phyloP scores from a whole-genome alignment of 2,329 filamentous ascomycete genomes.

The Apiospora saccharicola region DNA sequence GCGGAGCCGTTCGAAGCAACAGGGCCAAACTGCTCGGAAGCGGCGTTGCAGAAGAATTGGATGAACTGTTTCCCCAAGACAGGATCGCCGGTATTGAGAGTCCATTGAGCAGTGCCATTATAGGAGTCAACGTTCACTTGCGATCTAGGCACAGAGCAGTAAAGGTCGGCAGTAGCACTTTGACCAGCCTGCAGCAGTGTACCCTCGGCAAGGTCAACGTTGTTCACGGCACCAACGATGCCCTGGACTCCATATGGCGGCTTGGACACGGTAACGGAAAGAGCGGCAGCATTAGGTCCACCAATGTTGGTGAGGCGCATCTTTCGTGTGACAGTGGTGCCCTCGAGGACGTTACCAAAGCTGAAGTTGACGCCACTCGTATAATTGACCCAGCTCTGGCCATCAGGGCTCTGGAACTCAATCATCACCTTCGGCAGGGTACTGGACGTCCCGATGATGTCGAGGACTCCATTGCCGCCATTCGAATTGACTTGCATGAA shows the following conservation, averaged over 20 bases:
- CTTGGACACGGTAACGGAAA: constrained; percentile 67
- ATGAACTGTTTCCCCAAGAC: constrained; percentile 59
- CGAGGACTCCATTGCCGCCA: constrained; percentile 57
- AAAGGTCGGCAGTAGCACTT: constrained; percentile 59
- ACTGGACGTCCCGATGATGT: constrained; percentile 57
- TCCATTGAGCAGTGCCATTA: constrained; percentile 58
- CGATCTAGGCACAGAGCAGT: constrained; percentile 62
- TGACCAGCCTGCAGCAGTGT: constrained; percentile 57
- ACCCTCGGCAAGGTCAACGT: constrained; percentile 65
- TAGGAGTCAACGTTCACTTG: constrained; percentile 64
- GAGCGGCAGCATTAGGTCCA: constrained; percentile 54
- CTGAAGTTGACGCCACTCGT: constrained; percentile 52
- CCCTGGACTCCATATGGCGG: constrained; percentile 64
- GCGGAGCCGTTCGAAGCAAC: constrained; percentile 52
- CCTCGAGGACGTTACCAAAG: constrained; percentile 64
- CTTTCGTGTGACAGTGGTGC: constrained; percentile 53
- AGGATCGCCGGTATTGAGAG: constrained; percentile 64
- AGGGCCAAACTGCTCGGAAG: constrained; percentile 61
- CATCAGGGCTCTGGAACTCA: constrained; percentile 62
- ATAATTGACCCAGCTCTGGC: constrained; percentile 58
- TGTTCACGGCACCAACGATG: constrained; percentile 61
- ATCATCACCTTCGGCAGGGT: constrained; percentile 57
- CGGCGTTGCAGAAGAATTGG: constrained; percentile 59
- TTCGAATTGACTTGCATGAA: constrained; percentile 56
- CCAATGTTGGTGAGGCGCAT: constrained; percentile 64